Evolutionary conservation across 768 basidiomycete genomes (phyloP).

Genomic region (Crassisporium funariophilum): DNA sequence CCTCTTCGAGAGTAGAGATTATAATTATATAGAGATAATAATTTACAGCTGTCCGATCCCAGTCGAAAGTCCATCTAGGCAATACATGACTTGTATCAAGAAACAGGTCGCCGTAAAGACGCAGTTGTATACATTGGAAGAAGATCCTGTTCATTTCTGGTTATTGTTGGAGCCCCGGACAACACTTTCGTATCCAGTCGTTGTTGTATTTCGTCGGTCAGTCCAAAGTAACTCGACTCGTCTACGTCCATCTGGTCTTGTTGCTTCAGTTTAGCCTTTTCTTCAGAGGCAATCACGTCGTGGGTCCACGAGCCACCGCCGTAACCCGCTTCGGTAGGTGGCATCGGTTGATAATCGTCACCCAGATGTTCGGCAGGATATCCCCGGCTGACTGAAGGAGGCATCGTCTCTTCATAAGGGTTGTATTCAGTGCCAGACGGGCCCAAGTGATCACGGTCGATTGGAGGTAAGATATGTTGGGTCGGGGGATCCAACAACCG

Average conservation of each 20-base stretch:
- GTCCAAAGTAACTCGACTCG: background rate
- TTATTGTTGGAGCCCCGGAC: no score
- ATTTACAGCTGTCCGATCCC: no score
- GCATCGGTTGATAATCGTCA: slow-evolving; percentile 13
- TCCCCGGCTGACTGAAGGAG: slow-evolving; percentile 6
- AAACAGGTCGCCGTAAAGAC: no score
- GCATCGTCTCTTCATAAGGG: slow-evolving; percentile 38
- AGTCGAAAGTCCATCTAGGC: no score
- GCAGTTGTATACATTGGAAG: no score
- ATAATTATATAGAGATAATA: no score
- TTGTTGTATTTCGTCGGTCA: background rate
- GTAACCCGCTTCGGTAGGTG: slow-evolving; percentile 32
- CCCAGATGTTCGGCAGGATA: slow-evolving; percentile 2
- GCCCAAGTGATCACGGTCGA: slow-evolving; percentile 9
- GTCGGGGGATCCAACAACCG: slow-evolving; percentile 13
- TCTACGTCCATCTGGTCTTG: slow-evolving; percentile 14
- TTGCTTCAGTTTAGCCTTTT: slow-evolving; percentile 30
- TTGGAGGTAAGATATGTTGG: slow-evolving; percentile 9
- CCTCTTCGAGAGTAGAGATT: no score
- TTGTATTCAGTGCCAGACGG: slow-evolving; percentile 34
- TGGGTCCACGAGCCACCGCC: slow-evolving; percentile 41
- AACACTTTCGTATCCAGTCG: no score
- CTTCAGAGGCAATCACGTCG: slow-evolving; percentile 32
- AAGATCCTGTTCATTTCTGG: no score
- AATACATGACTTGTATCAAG: no score